Conservation (phyloP, 2,329 filamentous ascomycete genomes). For the Chaetomiaceae sp. region DNA sequence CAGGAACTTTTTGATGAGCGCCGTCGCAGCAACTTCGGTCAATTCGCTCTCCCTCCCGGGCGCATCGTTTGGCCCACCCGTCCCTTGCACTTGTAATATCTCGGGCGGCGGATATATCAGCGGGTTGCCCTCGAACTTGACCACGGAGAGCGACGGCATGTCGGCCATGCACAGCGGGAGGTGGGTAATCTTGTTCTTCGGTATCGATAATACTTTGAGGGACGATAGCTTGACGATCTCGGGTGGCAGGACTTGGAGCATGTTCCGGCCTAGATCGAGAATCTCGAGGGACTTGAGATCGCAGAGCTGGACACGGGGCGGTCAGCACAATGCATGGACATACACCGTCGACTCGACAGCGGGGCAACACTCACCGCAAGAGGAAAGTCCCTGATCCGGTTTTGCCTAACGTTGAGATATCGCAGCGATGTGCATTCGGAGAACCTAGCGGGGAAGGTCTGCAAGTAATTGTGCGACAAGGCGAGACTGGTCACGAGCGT, state of each 20-base stretch:
- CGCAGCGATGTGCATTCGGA: conserved; percentile 71
- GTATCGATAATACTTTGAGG: conserved; percentile 82
- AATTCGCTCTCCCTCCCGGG: conserved; percentile 59
- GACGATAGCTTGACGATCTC: conserved; percentile 78
- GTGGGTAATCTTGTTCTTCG: conserved; percentile 80
- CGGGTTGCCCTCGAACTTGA: conserved; percentile 87
- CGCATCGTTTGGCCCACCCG: conserved; percentile 52
- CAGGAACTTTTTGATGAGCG: conserved; percentile 58
- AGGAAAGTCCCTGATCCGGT: conserved; percentile 62
- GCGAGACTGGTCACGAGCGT: conserved; percentile 56
- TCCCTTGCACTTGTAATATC: conserved; percentile 55
- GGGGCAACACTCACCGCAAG: conserved; percentile 41
- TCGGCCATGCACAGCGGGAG: conserved; percentile 80
- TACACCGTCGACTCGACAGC: background rate
- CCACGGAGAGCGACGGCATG: conserved; percentile 81
- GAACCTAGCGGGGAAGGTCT: conserved; percentile 64
- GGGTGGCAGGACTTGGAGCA: conserved; percentile 69
- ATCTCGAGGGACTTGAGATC: conserved; percentile 85
- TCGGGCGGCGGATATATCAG: conserved; percentile 73
- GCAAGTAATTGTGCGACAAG: conserved; percentile 73
- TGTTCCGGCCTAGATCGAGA: conserved; percentile 85
- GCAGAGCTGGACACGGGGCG: conserved; percentile 59
- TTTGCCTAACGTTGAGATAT: conserved; percentile 77
- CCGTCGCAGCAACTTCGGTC: conserved; percentile 54
- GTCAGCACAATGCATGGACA: conserved; percentile 15